These are phyloP conservation scores for Prillingera fragicola DNA, from an alignment of 1,284 basidiomycete genomes.

Conservation along the genomic window DNA sequence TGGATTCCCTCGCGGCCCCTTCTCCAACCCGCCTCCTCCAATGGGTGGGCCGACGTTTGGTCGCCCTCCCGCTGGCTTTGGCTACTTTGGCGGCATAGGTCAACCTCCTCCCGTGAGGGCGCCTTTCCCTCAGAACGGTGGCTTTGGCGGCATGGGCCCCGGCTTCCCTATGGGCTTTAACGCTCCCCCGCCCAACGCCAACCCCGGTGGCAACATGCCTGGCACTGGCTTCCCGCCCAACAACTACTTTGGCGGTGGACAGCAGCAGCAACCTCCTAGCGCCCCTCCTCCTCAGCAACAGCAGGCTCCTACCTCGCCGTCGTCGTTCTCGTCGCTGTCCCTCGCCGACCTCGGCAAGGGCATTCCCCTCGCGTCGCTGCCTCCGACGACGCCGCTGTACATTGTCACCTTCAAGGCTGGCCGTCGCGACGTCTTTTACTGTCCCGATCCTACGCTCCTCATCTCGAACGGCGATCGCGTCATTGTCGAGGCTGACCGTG, in stretches of 20 bases:
- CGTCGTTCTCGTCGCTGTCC: slow-evolving; percentile 39
- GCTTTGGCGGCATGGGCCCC: slow-evolving; percentile 10
- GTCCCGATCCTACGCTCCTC: slow-evolving; percentile 58
- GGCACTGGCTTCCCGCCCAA: slow-evolving; percentile 2
- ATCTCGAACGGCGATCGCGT: slow-evolving; percentile 77
- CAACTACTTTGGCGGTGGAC: slow-evolving; percentile 4
- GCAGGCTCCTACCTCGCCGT: slow-evolving; percentile 34
- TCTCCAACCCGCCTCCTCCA: slow-evolving; percentile 8
- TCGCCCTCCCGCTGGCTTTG: slow-evolving; percentile 16
- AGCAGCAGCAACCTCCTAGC: slow-evolving; percentile 11
- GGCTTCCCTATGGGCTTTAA: slow-evolving; percentile 5
- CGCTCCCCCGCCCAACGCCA: background rate
- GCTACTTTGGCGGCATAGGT: slow-evolving; percentile 20
- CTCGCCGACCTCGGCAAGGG: slow-evolving; percentile 78
- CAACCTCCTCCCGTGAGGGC: slow-evolving; percentile 12
- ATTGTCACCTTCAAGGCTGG: slow-evolving; percentile 98
- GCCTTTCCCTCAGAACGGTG: slow-evolving; percentile 15
- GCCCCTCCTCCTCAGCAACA: too few relatives aligned
- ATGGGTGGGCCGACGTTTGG: slow-evolving; percentile 17
- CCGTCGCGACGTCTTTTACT: slow-evolving; percentile 88
- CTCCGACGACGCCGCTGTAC: slow-evolving; percentile 78
- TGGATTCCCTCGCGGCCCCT: slow-evolving; percentile 11
- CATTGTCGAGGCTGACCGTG: slow-evolving; percentile 90
- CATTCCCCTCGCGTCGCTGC: slow-evolving; percentile 74
- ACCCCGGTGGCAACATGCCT: background rate